Conservation (phyloP, 768 basidiomycete species). For the Boletus insuetus region DNA sequence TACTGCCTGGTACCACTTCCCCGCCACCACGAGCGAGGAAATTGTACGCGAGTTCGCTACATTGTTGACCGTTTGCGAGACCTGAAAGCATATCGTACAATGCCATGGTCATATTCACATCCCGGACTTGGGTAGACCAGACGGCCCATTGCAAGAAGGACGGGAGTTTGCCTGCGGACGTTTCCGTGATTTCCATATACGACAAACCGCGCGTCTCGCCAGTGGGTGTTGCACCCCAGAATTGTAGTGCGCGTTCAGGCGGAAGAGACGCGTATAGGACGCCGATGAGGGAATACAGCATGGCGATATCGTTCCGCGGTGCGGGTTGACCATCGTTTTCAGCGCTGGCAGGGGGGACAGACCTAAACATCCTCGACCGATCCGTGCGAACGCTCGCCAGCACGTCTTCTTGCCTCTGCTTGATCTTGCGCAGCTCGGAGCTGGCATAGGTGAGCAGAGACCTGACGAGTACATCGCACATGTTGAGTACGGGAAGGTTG, state of each 20-base stretch:
- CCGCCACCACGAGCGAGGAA: constrained; percentile 79
- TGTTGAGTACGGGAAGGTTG: constrained; percentile 54
- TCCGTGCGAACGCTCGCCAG: constrained; percentile 66
- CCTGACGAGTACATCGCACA: constrained; percentile 70
- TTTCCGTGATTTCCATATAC: constrained; percentile 60
- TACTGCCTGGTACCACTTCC: constrained; percentile 63
- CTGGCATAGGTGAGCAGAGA: constrained; percentile 74
- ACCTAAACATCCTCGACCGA: constrained; percentile 51
- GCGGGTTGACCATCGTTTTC: constrained; percentile 42
- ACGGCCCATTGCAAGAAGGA: constrained; percentile 89
- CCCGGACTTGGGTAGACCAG: constrained; percentile 76
- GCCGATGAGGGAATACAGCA: constrained; percentile 81
- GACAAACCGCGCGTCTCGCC: constrained; percentile 40
- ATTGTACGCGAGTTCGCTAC: constrained; percentile 85
- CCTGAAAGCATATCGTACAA: constrained; percentile 89
- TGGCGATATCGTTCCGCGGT: constrained; percentile 81
- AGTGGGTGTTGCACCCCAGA: constrained; percentile 70
- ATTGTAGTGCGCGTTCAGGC: constrained; percentile 75
- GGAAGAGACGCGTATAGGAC: constrained; percentile 74
- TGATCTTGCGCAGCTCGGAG: constrained; percentile 80
- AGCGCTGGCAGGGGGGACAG: constrained; percentile 41
- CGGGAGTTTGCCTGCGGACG: constrained; percentile 59
- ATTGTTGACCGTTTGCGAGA: constrained; percentile 78
- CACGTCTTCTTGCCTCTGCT: constrained; percentile 86
- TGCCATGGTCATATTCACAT: constrained; percentile 70